These are phyloP conservation scores for Clarireedia sp. DNA, from an alignment of 2,329 filamentous ascomycete genomes.

Conservation along the genomic window DNA sequence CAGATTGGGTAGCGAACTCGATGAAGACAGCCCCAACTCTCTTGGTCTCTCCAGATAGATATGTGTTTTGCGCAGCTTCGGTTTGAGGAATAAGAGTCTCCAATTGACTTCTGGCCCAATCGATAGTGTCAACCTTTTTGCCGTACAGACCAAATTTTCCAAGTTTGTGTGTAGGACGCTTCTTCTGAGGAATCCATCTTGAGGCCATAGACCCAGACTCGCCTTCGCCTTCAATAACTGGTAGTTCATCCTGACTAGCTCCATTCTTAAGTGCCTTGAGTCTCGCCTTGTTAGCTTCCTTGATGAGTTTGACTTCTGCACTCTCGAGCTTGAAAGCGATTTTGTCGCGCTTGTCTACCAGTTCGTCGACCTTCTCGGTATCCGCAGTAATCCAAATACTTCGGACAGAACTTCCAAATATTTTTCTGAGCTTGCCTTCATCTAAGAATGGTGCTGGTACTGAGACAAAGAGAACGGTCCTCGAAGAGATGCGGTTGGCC, in stretches of 20 bases:
- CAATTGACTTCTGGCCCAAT: slow-evolving; percentile 76
- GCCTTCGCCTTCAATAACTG: slow-evolving; percentile 47
- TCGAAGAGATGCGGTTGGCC: slow-evolving; percentile 76
- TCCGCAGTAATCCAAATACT: slow-evolving; percentile 79
- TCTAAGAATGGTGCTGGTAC: slow-evolving; percentile 74
- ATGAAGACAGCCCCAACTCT: slow-evolving; percentile 68
- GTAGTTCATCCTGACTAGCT: slow-evolving; percentile 34
- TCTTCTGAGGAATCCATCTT: slow-evolving; percentile 64
- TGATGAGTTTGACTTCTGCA: slow-evolving; percentile 80
- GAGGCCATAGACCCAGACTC: slow-evolving; percentile 65
- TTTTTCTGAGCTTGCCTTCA: slow-evolving; percentile 64
- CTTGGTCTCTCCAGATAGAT: slow-evolving; percentile 56
- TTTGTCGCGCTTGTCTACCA: slow-evolving; percentile 75
- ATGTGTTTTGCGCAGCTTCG: slow-evolving; percentile 57
- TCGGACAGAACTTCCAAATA: slow-evolving; percentile 77
- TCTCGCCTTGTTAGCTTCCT: slow-evolving; percentile 64
- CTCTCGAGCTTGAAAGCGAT: slow-evolving; percentile 74
- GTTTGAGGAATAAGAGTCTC: slow-evolving; percentile 66
- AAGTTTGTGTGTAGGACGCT: slow-evolving; percentile 68
- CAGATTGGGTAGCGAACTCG: slow-evolving; percentile 75
- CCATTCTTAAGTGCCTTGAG: slow-evolving; percentile 59
- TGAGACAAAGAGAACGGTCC: slow-evolving; percentile 82
- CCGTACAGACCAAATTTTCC: slow-evolving; percentile 64
- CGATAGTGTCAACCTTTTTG: slow-evolving; percentile 89
- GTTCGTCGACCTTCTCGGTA: slow-evolving; percentile 66